phyloP scores from a whole-genome alignment of 345 rosid genomes.

The Fremontodendron californicum region DNA sequence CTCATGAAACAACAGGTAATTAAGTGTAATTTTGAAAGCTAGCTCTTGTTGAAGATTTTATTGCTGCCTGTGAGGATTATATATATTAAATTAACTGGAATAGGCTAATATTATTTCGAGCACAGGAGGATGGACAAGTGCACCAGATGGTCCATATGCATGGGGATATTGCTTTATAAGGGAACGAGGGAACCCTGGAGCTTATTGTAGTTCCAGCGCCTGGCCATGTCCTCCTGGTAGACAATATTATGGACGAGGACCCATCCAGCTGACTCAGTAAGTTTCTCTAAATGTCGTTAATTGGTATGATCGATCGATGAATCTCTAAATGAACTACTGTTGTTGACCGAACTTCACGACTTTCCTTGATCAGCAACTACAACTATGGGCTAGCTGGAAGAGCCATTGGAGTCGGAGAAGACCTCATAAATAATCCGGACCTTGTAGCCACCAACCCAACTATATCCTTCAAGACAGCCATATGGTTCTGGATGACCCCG shows the following conservation, averaged over 20 bases:
- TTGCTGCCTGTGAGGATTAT: no score
- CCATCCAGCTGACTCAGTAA: conserved; percentile 55
- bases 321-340: no score
- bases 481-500: conserved; percentile 44
- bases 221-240: conserved; percentile 55
- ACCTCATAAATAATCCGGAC: conserved; percentile 47
- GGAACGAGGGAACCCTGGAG: conserved; percentile 37
- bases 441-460: conserved; percentile 40
- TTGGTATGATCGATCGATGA: not conserved
- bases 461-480: conserved; percentile 36
- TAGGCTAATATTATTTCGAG: not conserved
- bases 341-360: no score
- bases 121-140: conserved; percentile 44
- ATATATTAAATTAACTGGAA: no score
- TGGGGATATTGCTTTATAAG: conserved; percentile 54
- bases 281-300: not conserved
- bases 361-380: conserved; percentile 40
- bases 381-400: conserved; percentile 51
- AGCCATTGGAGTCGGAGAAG: conserved; percentile 28
- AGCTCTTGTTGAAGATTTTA: no score
- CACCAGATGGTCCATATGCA: conserved; percentile 61
- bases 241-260: conserved; percentile 67
- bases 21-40: no score
- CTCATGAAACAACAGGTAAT: conserved; percentile 34
- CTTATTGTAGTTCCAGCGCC: conserved; percentile 34